Base-by-base conservation (phyloP, 805 yeast genomes). In the Barnettozyma wickerhamii region DNA sequence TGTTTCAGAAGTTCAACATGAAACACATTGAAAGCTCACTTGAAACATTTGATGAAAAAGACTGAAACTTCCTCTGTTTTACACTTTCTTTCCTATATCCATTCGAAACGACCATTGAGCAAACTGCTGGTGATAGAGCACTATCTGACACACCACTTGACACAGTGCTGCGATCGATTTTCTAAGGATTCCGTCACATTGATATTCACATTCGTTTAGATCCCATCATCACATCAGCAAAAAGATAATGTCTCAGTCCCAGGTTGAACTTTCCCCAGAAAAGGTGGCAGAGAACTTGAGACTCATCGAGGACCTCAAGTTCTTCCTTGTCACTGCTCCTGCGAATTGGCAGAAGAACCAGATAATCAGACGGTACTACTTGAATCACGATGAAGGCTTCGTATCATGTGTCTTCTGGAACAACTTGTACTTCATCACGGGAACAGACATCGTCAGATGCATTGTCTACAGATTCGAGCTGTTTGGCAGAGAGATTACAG, bases 371-470 rank as follows among this genome's bases (percentile, higher is more conserved):
- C 69, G 96, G 40, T 91, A 87, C 61, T 84, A 81, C 57, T 65
- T 91, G 37, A 89, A 88, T 52, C 84, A 83, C 48, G 95, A 86
- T 44, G 96, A 90, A 60, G 93, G 91, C 3, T 88, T 91, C 50
- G 88, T 88, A n/a, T 77, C 86, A 24, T 91, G 99, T 63, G 88
- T 93, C 1, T 82, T 74, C 51, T 91, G 98, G 97, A 85, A 88
- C 55, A 84, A 84, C 55, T 67, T 90, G 12, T 91, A 84, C 59
- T 90, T 84, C 63, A 76, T 91, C 36, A 91, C 98, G 0, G 98
- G 98, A 3, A 91, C 98, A 1, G 98, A 93, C 67, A 90, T 91
- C 43, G 96, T 93, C 35, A 78, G 96, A 43, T 87, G 96, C 60
- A 77, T 91, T 37, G 84, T 89, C 14, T 93, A 84, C 62, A 79